phyloP scores from a whole-genome alignment of 805 yeast species.

The Saccharomycopsis sp. region DNA sequence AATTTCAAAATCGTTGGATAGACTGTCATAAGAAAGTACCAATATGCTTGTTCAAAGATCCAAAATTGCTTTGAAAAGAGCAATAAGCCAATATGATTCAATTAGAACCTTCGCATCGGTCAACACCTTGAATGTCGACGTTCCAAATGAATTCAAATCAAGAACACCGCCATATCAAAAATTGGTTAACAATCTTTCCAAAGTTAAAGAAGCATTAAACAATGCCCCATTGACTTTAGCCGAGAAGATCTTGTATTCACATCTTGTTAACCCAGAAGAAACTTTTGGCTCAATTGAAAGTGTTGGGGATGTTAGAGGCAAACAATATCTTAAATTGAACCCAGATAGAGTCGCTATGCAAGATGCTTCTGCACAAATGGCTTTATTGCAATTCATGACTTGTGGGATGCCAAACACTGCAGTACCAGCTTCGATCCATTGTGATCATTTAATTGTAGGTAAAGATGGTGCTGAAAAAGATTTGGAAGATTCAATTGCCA shows the following conservation, averaged over 20 bases:
- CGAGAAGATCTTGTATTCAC: constrained; percentile 92
- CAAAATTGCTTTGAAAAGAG: too few relatives aligned
- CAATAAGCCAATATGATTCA: too few relatives aligned
- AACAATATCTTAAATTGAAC: constrained; percentile 84
- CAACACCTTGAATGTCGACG: constrained; percentile 21
- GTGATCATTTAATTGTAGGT: constrained; percentile 97
- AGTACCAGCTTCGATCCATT: constrained; percentile 93
- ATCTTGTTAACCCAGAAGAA: constrained; percentile 75
- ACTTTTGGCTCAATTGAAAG: constrained; percentile 25
- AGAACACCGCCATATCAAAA: constrained; percentile 87
- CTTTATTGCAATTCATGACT: constrained; percentile 91
- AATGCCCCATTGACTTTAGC: constrained; percentile 85
- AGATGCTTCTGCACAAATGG: constrained; percentile 99
- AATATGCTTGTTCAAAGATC: too few relatives aligned
- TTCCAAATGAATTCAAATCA: constrained; percentile 56
- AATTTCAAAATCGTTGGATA: too few relatives aligned
- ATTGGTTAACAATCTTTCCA: constrained; percentile 53
- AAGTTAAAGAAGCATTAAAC: constrained; percentile 58
- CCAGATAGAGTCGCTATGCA: constrained; percentile 99
- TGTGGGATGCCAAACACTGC: constrained; percentile 89
- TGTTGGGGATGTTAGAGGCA: constrained; percentile 54
- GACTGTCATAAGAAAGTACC: too few relatives aligned
- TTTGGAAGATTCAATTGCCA: constrained; percentile 75
- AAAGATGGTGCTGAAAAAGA: constrained; percentile 86
- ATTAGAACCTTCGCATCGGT: constrained; percentile 10